phyloP scores from a whole-genome alignment of 2,329 filamentous ascomycete species.

The Leptodontidium sp. region DNA sequence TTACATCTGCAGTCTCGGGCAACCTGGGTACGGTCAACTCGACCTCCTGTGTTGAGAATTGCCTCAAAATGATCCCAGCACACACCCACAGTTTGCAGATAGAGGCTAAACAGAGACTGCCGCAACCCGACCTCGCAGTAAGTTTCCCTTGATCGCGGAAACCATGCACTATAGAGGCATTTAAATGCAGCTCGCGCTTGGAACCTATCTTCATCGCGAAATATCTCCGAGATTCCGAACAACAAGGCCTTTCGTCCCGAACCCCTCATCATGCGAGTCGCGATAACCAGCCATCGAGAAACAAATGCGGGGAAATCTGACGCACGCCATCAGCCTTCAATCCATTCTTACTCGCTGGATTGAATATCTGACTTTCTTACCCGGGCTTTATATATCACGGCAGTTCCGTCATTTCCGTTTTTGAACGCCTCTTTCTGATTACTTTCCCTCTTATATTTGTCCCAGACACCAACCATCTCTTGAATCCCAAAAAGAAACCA shows the following conservation, averaged over 20 bases:
- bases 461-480: neutral
- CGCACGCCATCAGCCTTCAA: slow-evolving; percentile 8
- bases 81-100: neutral
- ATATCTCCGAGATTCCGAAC: slow-evolving; percentile 15
- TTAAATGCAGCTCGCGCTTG: neutral
- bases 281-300: slow-evolving; percentile 3
- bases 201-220: neutral
- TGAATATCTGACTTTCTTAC: slow-evolving; percentile 7
- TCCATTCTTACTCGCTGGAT: slow-evolving; percentile 6
- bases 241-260: slow-evolving; percentile 8
- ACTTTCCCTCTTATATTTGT: neutral
- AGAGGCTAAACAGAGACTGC: neutral
- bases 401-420: neutral
- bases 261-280: slow-evolving; percentile 5
- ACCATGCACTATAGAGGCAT: slow-evolving; percentile 3
- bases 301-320: slow-evolving; percentile 14
- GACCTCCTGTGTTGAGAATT: too few species aligned
- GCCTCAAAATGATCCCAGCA: neutral
- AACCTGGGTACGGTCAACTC: too few species aligned
- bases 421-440: neutral
- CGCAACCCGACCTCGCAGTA: neutral
- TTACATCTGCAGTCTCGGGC: too few species aligned
- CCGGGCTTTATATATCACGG: slow-evolving; percentile 3
- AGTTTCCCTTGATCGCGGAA: neutral
- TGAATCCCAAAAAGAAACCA: neutral